These are phyloP conservation scores for Globisporangium radiosum DNA, from an alignment of 352 stramenopile genomes.

Conservation along the genomic window DNA sequence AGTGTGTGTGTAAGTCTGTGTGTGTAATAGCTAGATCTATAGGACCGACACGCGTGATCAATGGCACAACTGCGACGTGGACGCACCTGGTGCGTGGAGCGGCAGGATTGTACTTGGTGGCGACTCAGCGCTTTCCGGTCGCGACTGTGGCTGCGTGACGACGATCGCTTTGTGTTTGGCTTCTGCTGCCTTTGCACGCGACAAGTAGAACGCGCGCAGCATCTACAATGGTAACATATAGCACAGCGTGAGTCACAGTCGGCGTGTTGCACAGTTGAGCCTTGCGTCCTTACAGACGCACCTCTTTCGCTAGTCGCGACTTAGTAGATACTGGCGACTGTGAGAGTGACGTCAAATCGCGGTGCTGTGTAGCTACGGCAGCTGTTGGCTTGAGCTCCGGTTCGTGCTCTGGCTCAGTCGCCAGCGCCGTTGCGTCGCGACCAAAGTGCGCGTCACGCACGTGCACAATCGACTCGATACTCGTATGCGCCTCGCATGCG, in stretches of 20 bases:
- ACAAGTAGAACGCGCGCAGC: constrained; percentile 49
- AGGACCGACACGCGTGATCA: too few species aligned
- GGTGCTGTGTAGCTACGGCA: constrained; percentile 1
- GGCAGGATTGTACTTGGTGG: constrained; percentile 15
- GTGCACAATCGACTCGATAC: constrained; percentile 10
- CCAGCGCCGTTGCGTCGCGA: not conserved
- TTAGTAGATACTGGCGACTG: constrained; percentile 8
- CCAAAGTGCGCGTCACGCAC: constrained; percentile 6
- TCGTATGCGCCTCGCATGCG: not conserved
- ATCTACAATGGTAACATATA: constrained; percentile 13
- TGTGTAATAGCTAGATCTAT: not conserved
- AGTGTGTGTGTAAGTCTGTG: not conserved
- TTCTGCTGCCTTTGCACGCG: constrained; percentile 42
- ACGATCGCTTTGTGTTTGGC: constrained; percentile 33
- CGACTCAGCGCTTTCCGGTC: not conserved
- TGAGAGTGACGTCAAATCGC: not conserved
- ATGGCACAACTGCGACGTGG: not conserved
- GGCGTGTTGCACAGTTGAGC: not conserved
- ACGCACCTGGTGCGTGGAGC: constrained; percentile 19
- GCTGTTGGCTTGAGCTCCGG: constrained; percentile 1
- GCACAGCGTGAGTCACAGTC: not conserved
- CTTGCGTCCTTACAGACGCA: constrained; percentile 2
- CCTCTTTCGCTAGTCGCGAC: constrained; percentile 27
- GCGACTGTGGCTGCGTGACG: constrained; percentile 9
- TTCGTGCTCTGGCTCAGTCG: constrained; percentile 3